A percentile compares a stretch with the other conserved stretches of the same genome.
Conservation (phyloP, 768 basidiomycete species). For the Tylopilus balloui region DNA sequence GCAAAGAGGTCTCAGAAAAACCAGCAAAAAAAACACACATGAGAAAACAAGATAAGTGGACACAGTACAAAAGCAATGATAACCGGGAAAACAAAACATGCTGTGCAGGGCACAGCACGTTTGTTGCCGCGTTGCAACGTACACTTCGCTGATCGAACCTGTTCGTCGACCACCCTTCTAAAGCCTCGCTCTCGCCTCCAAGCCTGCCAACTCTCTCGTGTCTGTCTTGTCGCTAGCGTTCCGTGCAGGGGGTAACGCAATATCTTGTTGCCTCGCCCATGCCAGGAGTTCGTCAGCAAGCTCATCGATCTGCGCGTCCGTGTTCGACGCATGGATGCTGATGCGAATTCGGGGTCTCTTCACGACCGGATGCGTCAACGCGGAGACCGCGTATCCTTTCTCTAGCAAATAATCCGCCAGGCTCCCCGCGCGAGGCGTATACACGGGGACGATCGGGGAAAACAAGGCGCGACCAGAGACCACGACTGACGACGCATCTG, state of each 20-base stretch:
- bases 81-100: too few relatives aligned
- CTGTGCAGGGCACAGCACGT: too few relatives aligned
- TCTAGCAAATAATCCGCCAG: conserved; percentile 13
- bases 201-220: neutral
- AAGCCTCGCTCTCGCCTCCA: conserved; percentile 12
- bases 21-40: too few relatives aligned
- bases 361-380: conserved; percentile 14
- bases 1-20: too few relatives aligned
- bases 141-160: too few relatives aligned
- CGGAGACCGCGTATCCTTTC: conserved; percentile 12
- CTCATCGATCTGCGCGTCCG: conserved; percentile 14
- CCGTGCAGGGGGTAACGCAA: neutral
- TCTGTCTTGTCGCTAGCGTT: neutral
- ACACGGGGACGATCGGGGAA: conserved; percentile 22
- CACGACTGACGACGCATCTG: neutral
- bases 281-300: conserved; percentile 6
- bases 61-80: too few relatives aligned
- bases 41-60: too few relatives aligned
- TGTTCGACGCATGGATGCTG: conserved; percentile 17
- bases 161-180: conserved; percentile 1
- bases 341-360: conserved; percentile 16
- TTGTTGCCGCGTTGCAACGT: too few relatives aligned
- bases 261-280: conserved; percentile 9
- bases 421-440: conserved; percentile 6
- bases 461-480: conserved; percentile 1